Evolutionary conservation across 495 filamentous ascomycete genomes (phyloP).

Genomic region (Aspergillus bridgeri): DNA sequence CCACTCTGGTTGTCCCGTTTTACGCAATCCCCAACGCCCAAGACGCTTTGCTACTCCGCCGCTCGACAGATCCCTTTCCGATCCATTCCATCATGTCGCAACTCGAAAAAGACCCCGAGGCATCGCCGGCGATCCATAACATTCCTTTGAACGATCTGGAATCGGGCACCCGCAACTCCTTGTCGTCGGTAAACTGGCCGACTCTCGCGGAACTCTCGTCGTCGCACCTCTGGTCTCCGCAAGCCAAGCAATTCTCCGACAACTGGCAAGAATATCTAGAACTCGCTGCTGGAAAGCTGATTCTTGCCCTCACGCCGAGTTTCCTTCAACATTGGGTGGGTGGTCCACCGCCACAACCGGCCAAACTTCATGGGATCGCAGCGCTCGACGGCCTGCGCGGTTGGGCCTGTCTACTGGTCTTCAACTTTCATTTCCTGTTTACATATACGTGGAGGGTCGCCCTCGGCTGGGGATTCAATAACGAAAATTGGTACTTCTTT

Average conservation of each 20-base stretch:
- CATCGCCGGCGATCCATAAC: slow-evolving; percentile 25
- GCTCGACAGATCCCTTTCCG: neutral
- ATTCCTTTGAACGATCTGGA: slow-evolving; percentile 36
- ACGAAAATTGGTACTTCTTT: slow-evolving; percentile 51
- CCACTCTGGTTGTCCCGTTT: slow-evolving; percentile 1
- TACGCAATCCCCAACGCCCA: slow-evolving; percentile 11
- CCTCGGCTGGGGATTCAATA: slow-evolving; percentile 46
- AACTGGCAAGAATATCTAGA: slow-evolving; percentile 31
- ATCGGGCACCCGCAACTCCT: slow-evolving; percentile 13
- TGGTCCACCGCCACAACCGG: slow-evolving; percentile 24
- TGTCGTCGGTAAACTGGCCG: slow-evolving; percentile 8
- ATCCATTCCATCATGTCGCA: slow-evolving; percentile 13
- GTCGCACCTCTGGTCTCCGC: slow-evolving; percentile 29
- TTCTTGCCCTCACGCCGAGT: slow-evolving; percentile 37
- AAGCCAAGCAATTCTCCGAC: slow-evolving; percentile 20
- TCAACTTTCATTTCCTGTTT: slow-evolving; percentile 54
- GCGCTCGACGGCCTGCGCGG: slow-evolving; percentile 50
- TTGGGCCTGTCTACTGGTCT: slow-evolving; percentile 50
- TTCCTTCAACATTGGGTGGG: slow-evolving; percentile 41
- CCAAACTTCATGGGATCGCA: slow-evolving; percentile 42
- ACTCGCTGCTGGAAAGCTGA: slow-evolving; percentile 27
- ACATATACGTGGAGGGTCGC: slow-evolving; percentile 48
- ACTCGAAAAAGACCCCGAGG: slow-evolving; percentile 11
- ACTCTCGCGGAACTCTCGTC: slow-evolving; percentile 17
- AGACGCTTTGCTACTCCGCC: neutral